Base-by-base conservation (phyloP, 2,329 filamentous ascomycete genomes). In the Huntiella moniliformis region DNA sequence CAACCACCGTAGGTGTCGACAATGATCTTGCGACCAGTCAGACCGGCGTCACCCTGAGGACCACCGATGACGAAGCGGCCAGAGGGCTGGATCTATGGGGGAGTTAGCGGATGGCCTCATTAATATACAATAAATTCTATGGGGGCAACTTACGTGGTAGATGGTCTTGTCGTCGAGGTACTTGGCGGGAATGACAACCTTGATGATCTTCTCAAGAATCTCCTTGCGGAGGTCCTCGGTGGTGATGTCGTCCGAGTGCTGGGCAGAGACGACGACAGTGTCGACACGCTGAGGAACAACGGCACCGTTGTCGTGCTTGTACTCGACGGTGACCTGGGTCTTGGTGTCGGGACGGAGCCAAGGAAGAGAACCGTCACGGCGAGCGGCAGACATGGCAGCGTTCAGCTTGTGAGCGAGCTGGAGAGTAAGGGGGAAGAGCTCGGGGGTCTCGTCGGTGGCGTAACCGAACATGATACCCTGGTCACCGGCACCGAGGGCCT, bases 381-480 rank as follows among this genome's bases (percentile, higher is more conserved):
- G 84, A 60, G 88, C 86, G 57, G 79, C 73, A 53, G 78, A 82
- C 87, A 98, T 93, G 65, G 85, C 85, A 61, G 79, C 74, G 71
- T 98, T 98, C 58, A 98, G 83, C 74, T 87, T 86, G 78, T 98
- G 91, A 60, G 91, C 82, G 61, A 96, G 78, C 59, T 88, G 76
- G 56, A 96, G 74, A 59, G 88, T 96, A 60, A 98, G 73, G 55
- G 91, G 91, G 63, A 96, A 83, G 57, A 93, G 77, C 72, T 98
- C 91, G 52, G 88, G 87, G 58, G 91, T 96, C 77, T 98, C 91
- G 61, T 98, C 91, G 59, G 91, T 94, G 65, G 91, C 91, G 75
- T 98, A 98, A 59, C 91, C 91, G 68, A 98, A 98, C 91, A 98
- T 98, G 74, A 98, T 95, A 74, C 91, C 91, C 74, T 98, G 91